These are phyloP conservation scores for Thermomyces lanuginosus DNA, from an alignment of 2,329 filamentous ascomycete genomes.

Conservation along the genomic window DNA sequence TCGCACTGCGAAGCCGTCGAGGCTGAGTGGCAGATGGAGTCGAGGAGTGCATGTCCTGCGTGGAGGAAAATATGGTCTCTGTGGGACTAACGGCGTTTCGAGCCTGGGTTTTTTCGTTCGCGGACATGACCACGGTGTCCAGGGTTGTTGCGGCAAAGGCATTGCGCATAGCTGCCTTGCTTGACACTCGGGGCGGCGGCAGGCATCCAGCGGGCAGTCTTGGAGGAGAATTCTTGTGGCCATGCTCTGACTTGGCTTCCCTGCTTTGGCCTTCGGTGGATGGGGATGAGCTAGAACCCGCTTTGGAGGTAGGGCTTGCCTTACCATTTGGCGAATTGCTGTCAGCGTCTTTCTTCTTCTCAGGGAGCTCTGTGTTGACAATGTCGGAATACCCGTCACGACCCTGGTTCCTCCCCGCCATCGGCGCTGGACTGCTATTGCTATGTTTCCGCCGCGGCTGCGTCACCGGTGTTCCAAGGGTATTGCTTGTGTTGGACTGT, in stretches of 20 bases:
- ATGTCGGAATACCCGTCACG: conserved; percentile 1
- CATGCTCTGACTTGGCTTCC: too few species aligned
- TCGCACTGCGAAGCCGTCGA: conserved; percentile 6
- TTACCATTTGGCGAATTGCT: conserved; percentile 2
- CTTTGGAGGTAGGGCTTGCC: conserved; percentile 6
- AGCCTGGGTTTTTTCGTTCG: too few species aligned
- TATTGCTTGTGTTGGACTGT: conserved; percentile 1
- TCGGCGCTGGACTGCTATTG: conserved; percentile 1
- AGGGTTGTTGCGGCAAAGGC: conserved; percentile 6
- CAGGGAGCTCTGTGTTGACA: conserved; percentile 2
- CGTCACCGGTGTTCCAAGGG: too few species aligned
- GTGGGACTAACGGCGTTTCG: conserved; percentile 1
- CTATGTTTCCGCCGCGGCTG: too few species aligned
- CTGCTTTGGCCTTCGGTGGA: too few species aligned
- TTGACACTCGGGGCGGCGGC: conserved; percentile 17
- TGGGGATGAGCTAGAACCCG: too few species aligned
- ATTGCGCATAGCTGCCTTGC: conserved; percentile 12
- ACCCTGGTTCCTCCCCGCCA: not conserved
- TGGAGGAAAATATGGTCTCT: conserved; percentile 1
- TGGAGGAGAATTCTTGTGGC: too few species aligned
- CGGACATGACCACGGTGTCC: too few species aligned
- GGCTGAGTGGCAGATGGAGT: conserved; percentile 6
- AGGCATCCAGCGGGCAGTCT: conserved; percentile 20
- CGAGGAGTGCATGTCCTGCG: conserved; percentile 3
- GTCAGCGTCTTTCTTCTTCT: conserved; percentile 1